Percentiles rank a stretch among this genome's conserved stretches.
These are phyloP conservation scores for Malus hybrid DNA, from an alignment of 331 rosid genomes.

Conservation along the genomic window DNA sequence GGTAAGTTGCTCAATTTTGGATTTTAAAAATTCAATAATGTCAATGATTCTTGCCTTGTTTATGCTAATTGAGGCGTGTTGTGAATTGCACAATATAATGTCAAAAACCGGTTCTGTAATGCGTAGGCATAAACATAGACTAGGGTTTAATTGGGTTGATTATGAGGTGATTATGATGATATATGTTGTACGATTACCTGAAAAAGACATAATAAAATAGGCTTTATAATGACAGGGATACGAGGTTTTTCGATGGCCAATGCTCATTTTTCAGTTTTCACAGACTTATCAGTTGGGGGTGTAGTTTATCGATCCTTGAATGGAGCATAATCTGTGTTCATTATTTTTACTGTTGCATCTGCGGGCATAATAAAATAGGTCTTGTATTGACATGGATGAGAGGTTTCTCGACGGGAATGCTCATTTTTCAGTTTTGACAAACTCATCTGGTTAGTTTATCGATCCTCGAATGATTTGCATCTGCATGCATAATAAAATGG, in stretches of 20 bases:
- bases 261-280: neutral
- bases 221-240: neutral
- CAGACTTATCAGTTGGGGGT: neutral
- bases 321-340: too few species aligned
- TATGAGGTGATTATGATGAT: neutral
- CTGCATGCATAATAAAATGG: neutral
- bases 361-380: neutral
- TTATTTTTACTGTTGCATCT: too few species aligned
- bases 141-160: neutral
- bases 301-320: too few species aligned
- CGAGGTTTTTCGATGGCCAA: neutral
- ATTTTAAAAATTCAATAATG: neutral
- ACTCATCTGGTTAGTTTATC: neutral
- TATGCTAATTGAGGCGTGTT: neutral
- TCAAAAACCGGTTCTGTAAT: neutral
- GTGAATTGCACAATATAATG: neutral
- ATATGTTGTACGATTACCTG: neutral
- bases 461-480: neutral
- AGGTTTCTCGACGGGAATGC: neutral
- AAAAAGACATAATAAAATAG: too few species aligned
- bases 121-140: neutral
- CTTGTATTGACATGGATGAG: neutral
- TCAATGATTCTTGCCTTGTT: neutral
- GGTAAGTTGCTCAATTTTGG: constrained; percentile 26
- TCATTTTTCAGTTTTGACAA: too few species aligned